Conservation (phyloP, 208 protist species). For the Crithidia sp. region DNA sequence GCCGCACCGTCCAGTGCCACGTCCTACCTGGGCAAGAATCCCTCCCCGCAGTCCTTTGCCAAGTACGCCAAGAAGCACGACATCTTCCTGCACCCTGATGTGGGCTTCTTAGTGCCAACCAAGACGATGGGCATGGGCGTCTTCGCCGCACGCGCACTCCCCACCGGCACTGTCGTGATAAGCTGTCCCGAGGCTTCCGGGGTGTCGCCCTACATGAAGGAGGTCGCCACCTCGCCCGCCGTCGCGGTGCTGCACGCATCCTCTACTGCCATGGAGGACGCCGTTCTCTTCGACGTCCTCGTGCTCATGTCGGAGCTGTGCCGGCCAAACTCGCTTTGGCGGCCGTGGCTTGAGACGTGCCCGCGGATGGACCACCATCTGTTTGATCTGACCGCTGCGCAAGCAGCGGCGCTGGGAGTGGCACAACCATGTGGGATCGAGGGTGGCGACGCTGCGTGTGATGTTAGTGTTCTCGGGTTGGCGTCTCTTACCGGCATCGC, state of each 20-base stretch:
- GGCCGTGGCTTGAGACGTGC: conserved; percentile 76
- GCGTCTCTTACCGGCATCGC: conserved; percentile 47
- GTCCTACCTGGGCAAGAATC: conserved; percentile 59
- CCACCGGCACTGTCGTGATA: conserved; percentile 69
- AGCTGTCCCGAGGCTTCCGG: conserved; percentile 64
- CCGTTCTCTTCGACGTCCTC: conserved; percentile 60
- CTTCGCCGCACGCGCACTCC: conserved; percentile 62
- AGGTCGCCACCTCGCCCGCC: conserved; percentile 34
- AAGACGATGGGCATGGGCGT: conserved; percentile 87
- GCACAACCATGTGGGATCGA: neutral
- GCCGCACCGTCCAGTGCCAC: neutral
- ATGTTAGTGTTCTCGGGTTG: neutral
- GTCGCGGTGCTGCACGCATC: conserved; percentile 44
- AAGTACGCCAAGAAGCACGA: conserved; percentile 75
- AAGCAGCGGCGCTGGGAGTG: conserved; percentile 39
- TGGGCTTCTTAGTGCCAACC: conserved; percentile 85
- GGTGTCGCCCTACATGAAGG: conserved; percentile 76
- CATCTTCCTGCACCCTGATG: conserved; percentile 85
- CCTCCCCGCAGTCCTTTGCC: conserved; percentile 56
- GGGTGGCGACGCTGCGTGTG: neutral
- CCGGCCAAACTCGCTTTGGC: conserved; percentile 49
- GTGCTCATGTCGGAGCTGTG: conserved; percentile 77
- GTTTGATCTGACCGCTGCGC: conserved; percentile 48
- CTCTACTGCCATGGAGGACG: conserved; percentile 20
- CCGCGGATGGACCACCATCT: conserved; percentile 77